phyloP scores from a whole-genome alignment of 2,329 filamentous ascomycete genomes.

The Pseudogymnoascus sp. region DNA sequence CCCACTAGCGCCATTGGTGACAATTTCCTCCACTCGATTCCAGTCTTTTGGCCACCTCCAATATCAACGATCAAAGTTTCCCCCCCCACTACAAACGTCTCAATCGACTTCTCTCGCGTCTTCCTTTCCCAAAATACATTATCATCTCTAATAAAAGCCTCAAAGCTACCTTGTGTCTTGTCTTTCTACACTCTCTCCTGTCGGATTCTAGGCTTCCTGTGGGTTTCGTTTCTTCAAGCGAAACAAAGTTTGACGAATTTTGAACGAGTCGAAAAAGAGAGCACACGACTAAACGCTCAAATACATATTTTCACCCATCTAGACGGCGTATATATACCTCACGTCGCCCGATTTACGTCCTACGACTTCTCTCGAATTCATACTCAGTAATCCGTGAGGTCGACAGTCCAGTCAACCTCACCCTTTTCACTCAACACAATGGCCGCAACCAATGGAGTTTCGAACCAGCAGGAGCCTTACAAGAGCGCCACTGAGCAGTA shows the following conservation, averaged over 20 bases:
- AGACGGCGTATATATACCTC: slow-evolving; percentile 6
- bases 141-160: slow-evolving; percentile 6
- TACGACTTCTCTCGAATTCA: slow-evolving; percentile 3
- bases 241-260: slow-evolving; percentile 6
- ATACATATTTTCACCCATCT: slow-evolving; percentile 3
- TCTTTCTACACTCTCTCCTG: slow-evolving; percentile 6
- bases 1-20: slow-evolving; percentile 10
- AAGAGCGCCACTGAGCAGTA: slow-evolving; percentile 28
- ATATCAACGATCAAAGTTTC: slow-evolving; percentile 7
- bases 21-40: slow-evolving; percentile 8
- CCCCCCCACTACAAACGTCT: slow-evolving; percentile 8
- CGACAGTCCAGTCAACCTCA: slow-evolving; percentile 1
- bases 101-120: slow-evolving; percentile 9
- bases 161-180: slow-evolving; percentile 7
- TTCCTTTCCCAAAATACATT: slow-evolving; percentile 2
- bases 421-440: slow-evolving; percentile 9
- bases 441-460: slow-evolving; percentile 30
- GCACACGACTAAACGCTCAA: slow-evolving; percentile 6
- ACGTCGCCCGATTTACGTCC: not conserved
- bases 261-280: slow-evolving; percentile 2
- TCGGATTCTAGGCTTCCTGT: slow-evolving; percentile 8
- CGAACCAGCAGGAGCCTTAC: slow-evolving; percentile 30
- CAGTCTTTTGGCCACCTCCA: slow-evolving; percentile 10
- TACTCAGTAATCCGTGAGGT: not conserved
- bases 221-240: slow-evolving; percentile 7